Percentiles rank a stretch among this genome's conserved stretches.
Conservation (phyloP, 192 early-diverging fungal species). For the Coemansia sp. region DNA sequence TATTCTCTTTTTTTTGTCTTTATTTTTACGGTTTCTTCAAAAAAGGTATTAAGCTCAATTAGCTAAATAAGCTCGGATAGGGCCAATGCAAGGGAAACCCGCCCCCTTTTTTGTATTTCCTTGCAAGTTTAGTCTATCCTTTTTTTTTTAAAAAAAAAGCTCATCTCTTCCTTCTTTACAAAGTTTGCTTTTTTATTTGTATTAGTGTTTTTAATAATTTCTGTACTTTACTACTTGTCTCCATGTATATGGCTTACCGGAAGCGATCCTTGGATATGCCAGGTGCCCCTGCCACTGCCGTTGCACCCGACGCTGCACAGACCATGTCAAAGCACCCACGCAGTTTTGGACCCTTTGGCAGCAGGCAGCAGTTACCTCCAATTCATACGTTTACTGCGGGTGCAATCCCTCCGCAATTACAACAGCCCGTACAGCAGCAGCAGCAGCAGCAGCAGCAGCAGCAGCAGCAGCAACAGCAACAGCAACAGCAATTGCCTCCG, state of each 20-base stretch:
- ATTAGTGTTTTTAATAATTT: conserved; percentile 13
- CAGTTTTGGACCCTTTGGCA: conserved; percentile 11
- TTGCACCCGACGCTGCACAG: conserved; percentile 8
- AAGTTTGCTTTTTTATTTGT: conserved; percentile 5
- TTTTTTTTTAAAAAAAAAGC: background rate
- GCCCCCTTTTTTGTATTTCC: conserved; percentile 3
- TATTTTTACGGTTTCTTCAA: background rate
- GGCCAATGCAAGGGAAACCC: conserved; percentile 5
- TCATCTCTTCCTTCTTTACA: conserved; percentile 1
- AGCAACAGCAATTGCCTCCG: background rate
- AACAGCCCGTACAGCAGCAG: conserved; percentile 5
- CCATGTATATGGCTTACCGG: conserved; percentile 52
- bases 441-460: conserved; percentile 6
- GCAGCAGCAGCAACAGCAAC: background rate
- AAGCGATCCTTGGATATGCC: conserved; percentile 53
- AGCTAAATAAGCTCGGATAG: conserved; percentile 1
- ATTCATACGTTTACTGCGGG: conserved; percentile 17
- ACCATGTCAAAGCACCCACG: conserved; percentile 35
- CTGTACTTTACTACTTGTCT: background rate
- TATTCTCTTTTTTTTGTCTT: conserved; percentile 2
- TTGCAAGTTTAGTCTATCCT: background rate
- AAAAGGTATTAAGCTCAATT: background rate
- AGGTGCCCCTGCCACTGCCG: conserved; percentile 5
- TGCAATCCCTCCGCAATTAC: background rate
- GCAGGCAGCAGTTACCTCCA: conserved; percentile 21